Evolutionary conservation across 192 early-diverging fungal species (phyloP).

Genomic region (Obelidium mucronatum): DNA sequence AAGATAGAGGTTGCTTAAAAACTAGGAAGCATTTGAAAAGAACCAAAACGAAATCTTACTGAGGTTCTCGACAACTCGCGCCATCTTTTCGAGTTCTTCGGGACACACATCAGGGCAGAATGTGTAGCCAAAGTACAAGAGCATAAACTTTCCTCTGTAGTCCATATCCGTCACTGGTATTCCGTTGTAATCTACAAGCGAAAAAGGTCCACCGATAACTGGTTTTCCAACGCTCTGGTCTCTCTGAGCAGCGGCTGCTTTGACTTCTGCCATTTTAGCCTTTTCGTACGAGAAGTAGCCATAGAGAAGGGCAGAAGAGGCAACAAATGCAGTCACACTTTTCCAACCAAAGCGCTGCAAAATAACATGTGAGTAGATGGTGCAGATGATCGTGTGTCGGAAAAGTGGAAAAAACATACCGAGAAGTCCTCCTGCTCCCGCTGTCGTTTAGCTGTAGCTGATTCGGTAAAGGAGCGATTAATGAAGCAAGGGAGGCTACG

Average conservation of each 20-base stretch:
- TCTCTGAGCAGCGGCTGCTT: slow-evolving; percentile 18
- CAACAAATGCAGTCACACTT: slow-evolving; percentile 33
- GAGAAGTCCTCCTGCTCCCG: slow-evolving; percentile 25
- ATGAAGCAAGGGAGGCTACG: neutral
- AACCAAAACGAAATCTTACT: slow-evolving; percentile 53
- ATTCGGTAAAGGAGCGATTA: neutral
- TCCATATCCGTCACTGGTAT: slow-evolving; percentile 74
- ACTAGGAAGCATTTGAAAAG: neutral
- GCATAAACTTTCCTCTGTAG: slow-evolving; percentile 82
- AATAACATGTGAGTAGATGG: neutral
- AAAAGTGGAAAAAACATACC: slow-evolving; percentile 9
- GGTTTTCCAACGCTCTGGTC: slow-evolving; percentile 76
- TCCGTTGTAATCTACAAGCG: slow-evolving; percentile 83
- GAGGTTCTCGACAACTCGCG: slow-evolving; percentile 79
- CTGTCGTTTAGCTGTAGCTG: slow-evolving; percentile 2
- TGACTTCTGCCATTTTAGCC: slow-evolving; percentile 29
- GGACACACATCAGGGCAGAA: slow-evolving; percentile 99
- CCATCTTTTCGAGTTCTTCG: slow-evolving; percentile 98
- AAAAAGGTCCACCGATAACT: slow-evolving; percentile 89
- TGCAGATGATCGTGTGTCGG: neutral
- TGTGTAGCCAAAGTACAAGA: slow-evolving; percentile 99
- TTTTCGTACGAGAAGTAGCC: slow-evolving; percentile 55
- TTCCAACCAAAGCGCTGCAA: slow-evolving; percentile 41
- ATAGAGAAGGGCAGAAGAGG: slow-evolving; percentile 43
- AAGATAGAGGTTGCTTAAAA: slow-evolving; percentile 1